phyloP scores from a whole-genome alignment of 441 rosid genomes.

The Gossypium lobatum region DNA sequence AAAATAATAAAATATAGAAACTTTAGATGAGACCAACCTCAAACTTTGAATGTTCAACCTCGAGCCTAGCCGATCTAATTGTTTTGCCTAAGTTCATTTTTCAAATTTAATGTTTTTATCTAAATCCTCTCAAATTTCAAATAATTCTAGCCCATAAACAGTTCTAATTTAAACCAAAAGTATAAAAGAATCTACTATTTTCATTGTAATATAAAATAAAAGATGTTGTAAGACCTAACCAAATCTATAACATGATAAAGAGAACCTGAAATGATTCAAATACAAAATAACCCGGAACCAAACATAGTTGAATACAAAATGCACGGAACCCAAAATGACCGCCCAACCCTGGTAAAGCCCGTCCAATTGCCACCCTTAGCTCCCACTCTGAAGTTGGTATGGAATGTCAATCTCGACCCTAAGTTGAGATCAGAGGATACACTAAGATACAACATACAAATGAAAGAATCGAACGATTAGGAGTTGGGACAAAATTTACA shows the following conservation, averaged over 20 bases:
- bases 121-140: no score
- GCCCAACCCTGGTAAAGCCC: background rate
- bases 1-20: no score
- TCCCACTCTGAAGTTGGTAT: background rate
- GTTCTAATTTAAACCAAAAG: background rate
- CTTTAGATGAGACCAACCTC: no score
- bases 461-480: background rate
- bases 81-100: no score
- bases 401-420: background rate
- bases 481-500: conserved; percentile 12
- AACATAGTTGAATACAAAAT: background rate
- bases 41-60: no score
- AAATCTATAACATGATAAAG: background rate
- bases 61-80: no score
- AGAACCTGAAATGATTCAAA: background rate
- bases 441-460: conserved; percentile 8
- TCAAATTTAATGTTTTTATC: no score
- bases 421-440: background rate
- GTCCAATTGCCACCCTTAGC: background rate
- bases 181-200: background rate
- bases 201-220: background rate
- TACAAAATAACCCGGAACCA: background rate
- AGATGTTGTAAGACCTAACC: background rate
- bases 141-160: no score
- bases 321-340: background rate